Evolutionary conservation across 2,329 filamentous ascomycete species (phyloP), one percentile per base, ranked within the genome.

Genomic region (Diatrype stigma): DNA sequence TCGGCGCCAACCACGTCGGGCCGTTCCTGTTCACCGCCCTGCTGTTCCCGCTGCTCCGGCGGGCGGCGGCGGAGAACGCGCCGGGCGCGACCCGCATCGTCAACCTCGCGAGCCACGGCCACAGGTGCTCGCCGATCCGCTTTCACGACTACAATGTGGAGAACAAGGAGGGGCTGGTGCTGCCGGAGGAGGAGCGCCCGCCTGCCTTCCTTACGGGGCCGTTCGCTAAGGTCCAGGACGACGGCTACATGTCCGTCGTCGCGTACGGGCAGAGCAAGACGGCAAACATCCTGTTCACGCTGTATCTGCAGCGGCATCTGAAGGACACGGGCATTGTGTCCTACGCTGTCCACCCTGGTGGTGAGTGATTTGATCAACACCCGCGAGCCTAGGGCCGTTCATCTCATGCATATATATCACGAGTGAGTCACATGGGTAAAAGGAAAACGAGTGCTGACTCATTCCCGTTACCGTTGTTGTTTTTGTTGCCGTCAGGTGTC

Each of bases 211-310:
- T 70, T 30, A 55, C 60, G 10, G 61, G 64, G 1, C 59, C 60
- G 0, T 70, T 69, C 45, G 61, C 53, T 16, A 68, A 60, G 47
- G 58, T 55, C 14, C 56, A 60, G 56, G 56, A 62, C 0, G 67
- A 71, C 45, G 69, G 69, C 3, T 73, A 72, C 48, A 62, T 69
- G 49, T 61, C 65, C 6, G 67, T 64, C n/a, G 54, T 68, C 16
- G 75, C 75, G 2, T 81, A 81, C 53, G 71, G 69, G 2, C 75
- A 78, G 56, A 75, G 73, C 57, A 81, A 81, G 62, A 75, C 76
- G 28, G 76, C 76, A 2, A 77, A 79, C 49, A 72, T 79, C 11
- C 58, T 78, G 44, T 76, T 77, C 51, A 71, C 66, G 0, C 51
- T 71, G 23, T 67, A 63, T 12, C 63, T 77, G 12, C 70, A 73